Conservation (phyloP, 495 filamentous ascomycete species). For the Aspergillus ostianus region DNA sequence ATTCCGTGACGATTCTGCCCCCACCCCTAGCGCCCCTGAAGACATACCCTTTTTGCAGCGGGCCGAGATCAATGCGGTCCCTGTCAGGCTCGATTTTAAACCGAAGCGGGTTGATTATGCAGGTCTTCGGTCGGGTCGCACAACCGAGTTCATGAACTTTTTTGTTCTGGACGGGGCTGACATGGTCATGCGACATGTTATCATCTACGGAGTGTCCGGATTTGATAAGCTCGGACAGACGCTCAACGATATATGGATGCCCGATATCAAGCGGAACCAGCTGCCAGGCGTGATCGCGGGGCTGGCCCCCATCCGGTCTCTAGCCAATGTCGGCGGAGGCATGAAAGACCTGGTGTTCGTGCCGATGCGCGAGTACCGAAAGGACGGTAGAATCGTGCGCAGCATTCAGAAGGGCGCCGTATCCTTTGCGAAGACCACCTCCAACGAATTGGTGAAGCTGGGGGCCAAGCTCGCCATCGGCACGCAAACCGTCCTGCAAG, state of each 20-base stretch:
- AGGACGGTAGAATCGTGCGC: conserved; percentile 88
- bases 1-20: conserved; percentile 78
- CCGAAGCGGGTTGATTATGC: conserved; percentile 95
- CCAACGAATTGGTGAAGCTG: conserved; percentile 84
- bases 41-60: conserved; percentile 90
- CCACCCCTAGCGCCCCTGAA: conserved; percentile 48
- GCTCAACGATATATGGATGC: conserved; percentile 96
- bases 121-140: conserved; percentile 93
- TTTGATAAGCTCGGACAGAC: conserved; percentile 85
- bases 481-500: conserved; percentile 85
- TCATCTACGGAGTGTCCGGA: conserved; percentile 87
- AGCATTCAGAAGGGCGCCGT: conserved; percentile 87
- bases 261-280: conserved; percentile 86
- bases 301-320: conserved; percentile 80
- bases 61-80: conserved; percentile 79
- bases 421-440: conserved; percentile 88
- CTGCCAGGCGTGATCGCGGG: conserved; percentile 86
- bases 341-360: conserved; percentile 83
- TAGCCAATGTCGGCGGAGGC: conserved; percentile 87
- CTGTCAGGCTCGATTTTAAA: conserved; percentile 91
- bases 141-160: conserved; percentile 99
- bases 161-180: conserved; percentile 86
- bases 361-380: conserved; percentile 87
- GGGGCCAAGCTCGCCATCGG: conserved; percentile 95
- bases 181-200: conserved; percentile 82